Base-by-base conservation (phyloP, 805 yeast genomes). In the Lipomyces starkeyi region DNA sequence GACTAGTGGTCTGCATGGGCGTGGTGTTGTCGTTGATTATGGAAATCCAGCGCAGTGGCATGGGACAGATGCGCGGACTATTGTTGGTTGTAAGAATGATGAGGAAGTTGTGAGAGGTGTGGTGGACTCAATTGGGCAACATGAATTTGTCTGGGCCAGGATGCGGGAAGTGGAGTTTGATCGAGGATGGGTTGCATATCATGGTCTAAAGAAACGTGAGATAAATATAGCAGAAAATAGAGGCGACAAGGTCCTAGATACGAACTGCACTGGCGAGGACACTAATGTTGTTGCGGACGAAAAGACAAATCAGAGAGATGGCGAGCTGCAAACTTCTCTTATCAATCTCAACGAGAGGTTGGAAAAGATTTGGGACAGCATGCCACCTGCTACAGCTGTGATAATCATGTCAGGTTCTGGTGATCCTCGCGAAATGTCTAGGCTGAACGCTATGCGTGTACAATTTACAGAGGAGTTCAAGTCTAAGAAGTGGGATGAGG, bases 351-450 rank as follows among this genome's bases (percentile, higher is more conserved):
- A 85, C 71, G 69, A 73, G 1, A 77, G 88, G 40, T 71, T 93
- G 7, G 70, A 76, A 17, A 76, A 75, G 53, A 78, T 93, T 17
- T 86, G 88, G 74, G 78, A 81, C 0, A 69, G 76, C 1, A 73
- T 90, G 25, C 91, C 97, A 0, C 78, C 79, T 1, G 83, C 87
- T 47, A 84, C 97, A 0, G 77, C 88, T 27, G 72, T 93, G 17
- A 79, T 91, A 0, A 74, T 92, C 0, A 81, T 86, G 73, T 83
- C 91, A 0, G 91, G 91, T 1, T 80, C 84, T 61, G 91, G 92
- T 11, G 86, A 87, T 73, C 85, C 88, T 2, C 76, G 83, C 9
- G 83, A 81, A 61, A 75, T 78, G 71, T 80, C 62, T 7, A 55
- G 67, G 25, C 35, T 71, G 54, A 65, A 62, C 32, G 66, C 62